Conservation (phyloP, 441 rosid species). For the Syzygium syzygioides region DNA sequence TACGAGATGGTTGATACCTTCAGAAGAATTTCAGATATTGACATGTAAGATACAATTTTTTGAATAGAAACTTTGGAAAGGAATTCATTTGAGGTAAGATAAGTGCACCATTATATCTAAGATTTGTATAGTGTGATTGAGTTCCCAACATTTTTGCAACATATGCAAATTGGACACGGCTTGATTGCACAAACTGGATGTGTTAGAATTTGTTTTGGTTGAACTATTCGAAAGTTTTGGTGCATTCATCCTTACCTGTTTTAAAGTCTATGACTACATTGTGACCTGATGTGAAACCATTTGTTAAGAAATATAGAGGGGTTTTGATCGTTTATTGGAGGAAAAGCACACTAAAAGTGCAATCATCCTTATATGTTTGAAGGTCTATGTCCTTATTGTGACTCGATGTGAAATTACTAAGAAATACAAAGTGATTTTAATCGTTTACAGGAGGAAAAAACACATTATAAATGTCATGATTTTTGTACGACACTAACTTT, state of each 20-base stretch:
- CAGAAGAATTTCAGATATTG: neutral
- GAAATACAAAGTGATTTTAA: neutral
- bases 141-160: neutral
- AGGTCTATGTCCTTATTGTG: neutral
- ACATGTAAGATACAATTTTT: neutral
- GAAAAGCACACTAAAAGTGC: neutral
- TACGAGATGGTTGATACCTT: neutral
- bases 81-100: neutral
- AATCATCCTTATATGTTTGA: neutral
- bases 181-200: neutral
- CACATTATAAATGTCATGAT: neutral
- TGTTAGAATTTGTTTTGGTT: neutral
- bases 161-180: neutral
- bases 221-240: neutral
- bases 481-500: fast-evolving
- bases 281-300: neutral
- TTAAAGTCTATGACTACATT: neutral
- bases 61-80: neutral
- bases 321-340: neutral
- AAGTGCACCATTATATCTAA: neutral
- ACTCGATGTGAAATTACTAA: neutral
- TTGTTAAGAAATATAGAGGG: neutral
- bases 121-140: neutral
- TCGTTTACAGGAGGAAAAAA: neutral
- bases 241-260: neutral